A percentile compares a stretch with the other conserved stretches of the same genome.
Conservation (phyloP, 164 flowering plant species). For the Pachysandra terminalis region DNA sequence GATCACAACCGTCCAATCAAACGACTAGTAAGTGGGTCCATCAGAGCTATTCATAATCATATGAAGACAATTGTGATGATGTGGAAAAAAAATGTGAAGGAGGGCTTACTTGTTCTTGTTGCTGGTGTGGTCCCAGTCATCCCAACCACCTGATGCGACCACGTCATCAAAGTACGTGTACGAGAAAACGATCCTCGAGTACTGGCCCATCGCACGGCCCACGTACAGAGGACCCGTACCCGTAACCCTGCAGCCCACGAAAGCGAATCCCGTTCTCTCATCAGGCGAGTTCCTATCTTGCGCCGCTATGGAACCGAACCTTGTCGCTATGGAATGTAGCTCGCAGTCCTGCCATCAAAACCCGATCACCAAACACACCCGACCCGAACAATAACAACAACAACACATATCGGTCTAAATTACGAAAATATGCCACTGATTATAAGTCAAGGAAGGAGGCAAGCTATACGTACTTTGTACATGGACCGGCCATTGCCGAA, state of each 20-base stretch:
- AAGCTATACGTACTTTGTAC: conserved; percentile 63
- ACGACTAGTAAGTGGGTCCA: too few species aligned
- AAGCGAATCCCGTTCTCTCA: conserved; percentile 85
- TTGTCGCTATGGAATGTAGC: conserved; percentile 81
- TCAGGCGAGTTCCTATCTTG: conserved; percentile 57
- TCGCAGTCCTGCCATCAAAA: conserved; percentile 58
- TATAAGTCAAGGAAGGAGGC: too few species aligned
- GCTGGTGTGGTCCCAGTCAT: conserved; percentile 80
- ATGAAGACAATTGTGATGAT: too few species aligned
- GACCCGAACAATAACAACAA: too few species aligned
- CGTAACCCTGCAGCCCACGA: conserved; percentile 67
- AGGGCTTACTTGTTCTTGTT: conserved; percentile 64
- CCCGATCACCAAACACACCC: too few species aligned
- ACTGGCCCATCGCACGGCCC: conserved; percentile 95
- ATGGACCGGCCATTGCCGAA: conserved; percentile 96
- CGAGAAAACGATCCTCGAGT: conserved; percentile 76
- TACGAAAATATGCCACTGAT: too few species aligned
- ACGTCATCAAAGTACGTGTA: conserved; percentile 75
- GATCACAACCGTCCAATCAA: too few species aligned
- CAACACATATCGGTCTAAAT: too few species aligned
- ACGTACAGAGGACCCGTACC: conserved; percentile 87
- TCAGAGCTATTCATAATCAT: too few species aligned
- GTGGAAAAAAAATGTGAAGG: too few species aligned
- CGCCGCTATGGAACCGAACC: conserved; percentile 94
- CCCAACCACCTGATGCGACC: conserved; percentile 95